phyloP scores from a whole-genome alignment of 345 rosid genomes.

The Iberis pinnata region DNA sequence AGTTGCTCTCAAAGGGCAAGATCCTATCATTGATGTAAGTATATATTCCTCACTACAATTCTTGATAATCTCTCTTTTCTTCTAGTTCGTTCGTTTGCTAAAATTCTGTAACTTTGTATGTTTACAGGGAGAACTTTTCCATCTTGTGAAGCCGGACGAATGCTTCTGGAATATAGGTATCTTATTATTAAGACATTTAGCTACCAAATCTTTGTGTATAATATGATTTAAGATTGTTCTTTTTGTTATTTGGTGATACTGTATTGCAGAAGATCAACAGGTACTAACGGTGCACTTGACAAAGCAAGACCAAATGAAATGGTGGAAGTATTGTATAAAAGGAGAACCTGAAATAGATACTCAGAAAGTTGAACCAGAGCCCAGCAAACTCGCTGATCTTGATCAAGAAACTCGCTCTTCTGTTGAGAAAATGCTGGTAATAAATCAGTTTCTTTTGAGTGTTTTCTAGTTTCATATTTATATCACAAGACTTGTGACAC shows the following conservation, averaged over 20 bases:
- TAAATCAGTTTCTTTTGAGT: neutral
- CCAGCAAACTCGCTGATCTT: slow-evolving; percentile 74
- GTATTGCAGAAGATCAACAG: slow-evolving; percentile 34
- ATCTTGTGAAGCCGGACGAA: slow-evolving; percentile 76
- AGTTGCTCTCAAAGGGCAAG: slow-evolving; percentile 87
- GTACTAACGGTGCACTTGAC: slow-evolving; percentile 54
- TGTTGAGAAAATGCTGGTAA: slow-evolving; percentile 98
- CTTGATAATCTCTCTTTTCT: too few relatives aligned
- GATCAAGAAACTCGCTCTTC: slow-evolving; percentile 84
- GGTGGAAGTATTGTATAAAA: slow-evolving; percentile 87
- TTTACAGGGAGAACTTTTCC: slow-evolving; percentile 69
- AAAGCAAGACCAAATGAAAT: slow-evolving; percentile 91
- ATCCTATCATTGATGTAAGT: slow-evolving; percentile 80
- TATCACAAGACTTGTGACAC: neutral
- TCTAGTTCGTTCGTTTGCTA: neutral
- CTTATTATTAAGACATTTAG: neutral
- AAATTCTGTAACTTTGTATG: neutral
- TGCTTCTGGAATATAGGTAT: slow-evolving; percentile 96
- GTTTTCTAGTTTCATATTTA: neutral
- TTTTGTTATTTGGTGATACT: neutral
- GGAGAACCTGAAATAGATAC: slow-evolving; percentile 94
- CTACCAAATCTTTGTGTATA: too few relatives aligned
- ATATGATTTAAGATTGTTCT: too few relatives aligned
- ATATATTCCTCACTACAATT: neutral
- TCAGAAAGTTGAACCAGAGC: slow-evolving; percentile 97